Evolutionary conservation across 192 early-diverging fungal species (phyloP).

Genomic region (Coemansia sp.): DNA sequence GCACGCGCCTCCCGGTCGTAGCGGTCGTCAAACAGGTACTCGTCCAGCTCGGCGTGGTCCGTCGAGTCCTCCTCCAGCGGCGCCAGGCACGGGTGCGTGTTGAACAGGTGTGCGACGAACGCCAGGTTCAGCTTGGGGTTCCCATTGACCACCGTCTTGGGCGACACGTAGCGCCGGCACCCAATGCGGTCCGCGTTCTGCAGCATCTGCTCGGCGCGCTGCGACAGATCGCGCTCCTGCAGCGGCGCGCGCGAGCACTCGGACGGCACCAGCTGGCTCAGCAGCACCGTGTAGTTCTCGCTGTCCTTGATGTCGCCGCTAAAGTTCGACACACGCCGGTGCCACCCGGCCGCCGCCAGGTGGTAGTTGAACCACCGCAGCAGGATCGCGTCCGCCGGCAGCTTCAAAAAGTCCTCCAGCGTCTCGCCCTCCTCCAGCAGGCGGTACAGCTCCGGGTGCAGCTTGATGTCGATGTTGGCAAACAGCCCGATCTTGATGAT

Average conservation of each 20-base stretch:
- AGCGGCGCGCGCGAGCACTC: conserved; percentile 78
- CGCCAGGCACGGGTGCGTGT: conserved; percentile 91
- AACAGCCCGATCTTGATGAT: conserved; percentile 97
- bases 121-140: conserved; percentile 98
- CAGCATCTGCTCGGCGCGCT: conserved; percentile 85
- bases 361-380: conserved; percentile 99
- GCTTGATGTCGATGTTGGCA: conserved; percentile 96
- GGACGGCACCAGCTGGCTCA: conserved; percentile 85
- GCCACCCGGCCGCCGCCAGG: conserved; percentile 86
- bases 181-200: conserved; percentile 87
- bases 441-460: conserved; percentile 96
- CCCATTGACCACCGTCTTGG: conserved; percentile 89
- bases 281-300: conserved; percentile 90
- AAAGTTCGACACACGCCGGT: conserved; percentile 84
- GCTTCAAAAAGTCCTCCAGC: conserved; percentile 87
- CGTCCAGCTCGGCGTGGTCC: conserved; percentile 88
- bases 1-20: conserved; percentile 64
- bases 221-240: conserved; percentile 63
- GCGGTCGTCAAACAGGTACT: conserved; percentile 47
- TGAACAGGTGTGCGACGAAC: conserved; percentile 98
- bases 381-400: conserved; percentile 94
- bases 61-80: conserved; percentile 73
- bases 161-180: conserved; percentile 90
- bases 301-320: conserved; percentile 88
- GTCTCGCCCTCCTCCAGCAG: conserved; percentile 89